Evolutionary conservation across 176 grass and related monocot species (phyloP).

Genomic region (Oryza meridionalis): DNA sequence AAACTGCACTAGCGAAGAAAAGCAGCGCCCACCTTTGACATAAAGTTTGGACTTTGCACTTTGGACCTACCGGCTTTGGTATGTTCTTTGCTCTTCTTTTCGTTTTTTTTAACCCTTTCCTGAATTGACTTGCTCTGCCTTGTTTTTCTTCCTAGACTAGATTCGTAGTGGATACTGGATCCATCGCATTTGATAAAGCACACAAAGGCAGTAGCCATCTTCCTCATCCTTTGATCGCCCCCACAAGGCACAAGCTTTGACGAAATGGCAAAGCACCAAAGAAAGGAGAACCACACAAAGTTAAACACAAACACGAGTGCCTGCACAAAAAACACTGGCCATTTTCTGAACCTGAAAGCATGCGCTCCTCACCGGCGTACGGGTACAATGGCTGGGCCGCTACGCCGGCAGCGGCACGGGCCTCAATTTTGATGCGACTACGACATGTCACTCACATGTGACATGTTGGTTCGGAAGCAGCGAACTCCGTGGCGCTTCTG

Average conservation of each 20-base stretch:
- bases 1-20: conserved; percentile 1
- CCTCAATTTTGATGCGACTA: background rate
- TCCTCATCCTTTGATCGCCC: background rate
- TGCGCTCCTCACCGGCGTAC: background rate
- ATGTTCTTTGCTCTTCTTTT: background rate
- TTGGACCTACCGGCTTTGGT: conserved; percentile 8
- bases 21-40: background rate
- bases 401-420: background rate
- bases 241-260: conserved; percentile 7
- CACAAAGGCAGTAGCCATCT: background rate
- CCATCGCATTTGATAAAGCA: conserved; percentile 22
- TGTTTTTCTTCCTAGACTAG: background rate
- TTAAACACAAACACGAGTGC: background rate
- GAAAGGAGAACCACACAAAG: background rate
- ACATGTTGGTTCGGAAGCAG: background rate
- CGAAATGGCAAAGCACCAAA: background rate
- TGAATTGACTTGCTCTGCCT: conserved; percentile 16
- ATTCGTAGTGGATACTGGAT: background rate
- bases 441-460: background rate
- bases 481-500: background rate
- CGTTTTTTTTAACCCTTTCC: background rate
- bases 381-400: background rate
- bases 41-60: background rate
- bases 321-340: background rate
- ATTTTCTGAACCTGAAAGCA: background rate